Conservation (phyloP, 805 yeast genomes). For the Wickerhamiella hasegawae region DNA sequence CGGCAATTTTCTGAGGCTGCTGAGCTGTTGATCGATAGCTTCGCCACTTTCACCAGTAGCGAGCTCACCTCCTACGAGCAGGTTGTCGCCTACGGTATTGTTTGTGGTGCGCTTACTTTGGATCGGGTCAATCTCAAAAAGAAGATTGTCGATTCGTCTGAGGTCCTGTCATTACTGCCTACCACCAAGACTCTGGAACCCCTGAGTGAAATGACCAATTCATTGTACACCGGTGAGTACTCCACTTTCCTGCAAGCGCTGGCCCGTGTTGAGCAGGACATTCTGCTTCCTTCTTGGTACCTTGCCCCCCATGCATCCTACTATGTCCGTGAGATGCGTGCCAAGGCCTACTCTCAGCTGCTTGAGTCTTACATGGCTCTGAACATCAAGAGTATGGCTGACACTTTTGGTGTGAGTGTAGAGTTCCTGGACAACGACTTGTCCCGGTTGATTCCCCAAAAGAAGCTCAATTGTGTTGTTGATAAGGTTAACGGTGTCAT, state of each 20-base stretch:
- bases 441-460: conserved; percentile 81
- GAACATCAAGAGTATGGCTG: conserved; percentile 84
- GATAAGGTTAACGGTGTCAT: conserved; percentile 88
- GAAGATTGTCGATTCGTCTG: conserved; percentile 86
- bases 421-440: conserved; percentile 76
- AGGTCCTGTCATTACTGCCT: conserved; percentile 64
- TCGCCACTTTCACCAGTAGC: conserved; percentile 88
- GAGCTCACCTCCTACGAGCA: conserved; percentile 82
- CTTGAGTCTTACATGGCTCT: conserved; percentile 87
- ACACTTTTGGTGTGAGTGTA: conserved; percentile 75
- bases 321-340: conserved; percentile 82
- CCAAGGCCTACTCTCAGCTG: conserved; percentile 86
- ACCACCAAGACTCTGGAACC: conserved; percentile 61
- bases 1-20: conserved; percentile 81
- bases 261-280: conserved; percentile 59
- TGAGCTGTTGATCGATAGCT: conserved; percentile 66
- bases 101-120: conserved; percentile 73
- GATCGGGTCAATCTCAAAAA: conserved; percentile 71
- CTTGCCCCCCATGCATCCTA: conserved; percentile 64
- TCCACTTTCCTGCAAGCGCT: conserved; percentile 60
- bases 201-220: conserved; percentile 64
- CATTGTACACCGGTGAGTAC: conserved; percentile 81
- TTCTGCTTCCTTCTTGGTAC: conserved; percentile 49
- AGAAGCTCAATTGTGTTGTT: conserved; percentile 86
- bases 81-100: conserved; percentile 73